Evolutionary conservation across 495 filamentous ascomycete species (phyloP).

Genomic region (Pyrenula massariospora): DNA sequence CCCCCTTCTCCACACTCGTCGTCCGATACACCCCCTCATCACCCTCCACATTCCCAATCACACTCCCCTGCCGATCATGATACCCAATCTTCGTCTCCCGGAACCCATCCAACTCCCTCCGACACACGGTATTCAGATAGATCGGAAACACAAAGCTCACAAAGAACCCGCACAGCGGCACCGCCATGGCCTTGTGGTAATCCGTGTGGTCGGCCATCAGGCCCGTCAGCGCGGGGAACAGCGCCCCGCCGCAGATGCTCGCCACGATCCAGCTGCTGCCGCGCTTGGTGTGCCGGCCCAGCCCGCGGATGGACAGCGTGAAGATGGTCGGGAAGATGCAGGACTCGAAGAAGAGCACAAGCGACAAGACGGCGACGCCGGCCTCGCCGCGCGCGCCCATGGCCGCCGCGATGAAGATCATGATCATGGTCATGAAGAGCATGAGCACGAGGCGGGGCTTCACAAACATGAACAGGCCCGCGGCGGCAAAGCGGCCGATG

Average conservation of each 20-base stretch:
- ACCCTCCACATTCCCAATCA: constrained; percentile 4
- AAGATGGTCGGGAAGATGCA: constrained; percentile 64
- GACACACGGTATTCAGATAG: constrained; percentile 24
- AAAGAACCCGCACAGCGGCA: constrained; percentile 27
- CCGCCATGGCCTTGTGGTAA: constrained; percentile 27
- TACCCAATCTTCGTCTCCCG: constrained; percentile 10
- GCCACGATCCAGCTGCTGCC: constrained; percentile 57
- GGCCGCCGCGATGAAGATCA: constrained; percentile 47
- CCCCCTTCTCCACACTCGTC: no score
- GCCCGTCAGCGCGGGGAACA: constrained; percentile 56
- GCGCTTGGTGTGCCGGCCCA: constrained; percentile 59
- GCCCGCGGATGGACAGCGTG: constrained; percentile 53
- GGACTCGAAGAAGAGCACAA: constrained; percentile 61
- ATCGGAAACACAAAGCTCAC: constrained; percentile 33
- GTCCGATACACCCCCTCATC: constrained; percentile 4
- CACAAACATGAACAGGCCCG: constrained; percentile 33
- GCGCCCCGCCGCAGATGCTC: constrained; percentile 50
- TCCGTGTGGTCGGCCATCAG: constrained; percentile 2
- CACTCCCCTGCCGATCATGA: constrained; percentile 5
- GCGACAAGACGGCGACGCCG: constrained; percentile 45
- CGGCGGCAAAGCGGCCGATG: constrained; percentile 50
- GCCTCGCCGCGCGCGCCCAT: constrained; percentile 38
- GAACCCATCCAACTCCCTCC: constrained; percentile 9
- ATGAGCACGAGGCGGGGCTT: constrained; percentile 41
- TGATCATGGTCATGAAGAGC: constrained; percentile 31